A percentile compares a stretch with the other conserved stretches of the same genome.
Evolutionary conservation across 257 asterid genomes (phyloP).

Genomic region (Handroanthus guayacan): DNA sequence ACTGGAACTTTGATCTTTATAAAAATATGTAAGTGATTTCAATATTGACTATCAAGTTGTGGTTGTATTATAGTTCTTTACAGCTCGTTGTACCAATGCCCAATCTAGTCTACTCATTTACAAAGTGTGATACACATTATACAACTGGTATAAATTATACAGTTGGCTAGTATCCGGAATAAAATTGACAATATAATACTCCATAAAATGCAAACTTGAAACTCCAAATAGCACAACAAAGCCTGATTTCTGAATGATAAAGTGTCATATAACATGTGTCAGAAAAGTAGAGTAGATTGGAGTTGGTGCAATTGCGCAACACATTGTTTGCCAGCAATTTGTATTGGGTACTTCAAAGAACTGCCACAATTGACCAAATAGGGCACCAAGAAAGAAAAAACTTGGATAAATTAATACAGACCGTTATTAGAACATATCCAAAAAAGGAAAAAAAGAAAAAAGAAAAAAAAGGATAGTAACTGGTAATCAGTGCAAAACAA

Average conservation of each 20-base stretch:
- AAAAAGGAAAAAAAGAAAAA: no score
- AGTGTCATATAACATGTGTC: not conserved
- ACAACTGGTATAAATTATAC: not conserved
- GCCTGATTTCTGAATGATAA: not conserved
- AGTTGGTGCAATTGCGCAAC: conserved; percentile 8
- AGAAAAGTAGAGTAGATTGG: not conserved
- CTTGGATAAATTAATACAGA: conserved; percentile 18
- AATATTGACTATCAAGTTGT: not conserved
- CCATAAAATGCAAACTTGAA: conserved; percentile 8
- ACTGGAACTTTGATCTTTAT: conserved; percentile 14
- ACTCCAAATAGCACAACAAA: not conserved
- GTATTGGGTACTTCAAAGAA: conserved; percentile 23
- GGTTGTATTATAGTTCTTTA: conserved; percentile 14
- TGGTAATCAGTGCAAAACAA: conserved; percentile 24
- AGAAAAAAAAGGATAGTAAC: conserved; percentile 8
- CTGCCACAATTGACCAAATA: conserved; percentile 19
- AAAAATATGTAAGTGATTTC: not conserved
- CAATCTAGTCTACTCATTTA: not conserved
- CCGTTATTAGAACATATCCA: not conserved
- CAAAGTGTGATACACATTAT: not conserved
- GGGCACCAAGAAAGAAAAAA: conserved; percentile 7
- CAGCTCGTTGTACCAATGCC: not conserved
- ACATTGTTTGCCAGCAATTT: not conserved
- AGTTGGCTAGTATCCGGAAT: not conserved
- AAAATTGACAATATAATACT: conserved; percentile 1